Evolutionary conservation across 345 rosid genomes (phyloP).

Genomic region (Eucalyptus tenuipes): DNA sequence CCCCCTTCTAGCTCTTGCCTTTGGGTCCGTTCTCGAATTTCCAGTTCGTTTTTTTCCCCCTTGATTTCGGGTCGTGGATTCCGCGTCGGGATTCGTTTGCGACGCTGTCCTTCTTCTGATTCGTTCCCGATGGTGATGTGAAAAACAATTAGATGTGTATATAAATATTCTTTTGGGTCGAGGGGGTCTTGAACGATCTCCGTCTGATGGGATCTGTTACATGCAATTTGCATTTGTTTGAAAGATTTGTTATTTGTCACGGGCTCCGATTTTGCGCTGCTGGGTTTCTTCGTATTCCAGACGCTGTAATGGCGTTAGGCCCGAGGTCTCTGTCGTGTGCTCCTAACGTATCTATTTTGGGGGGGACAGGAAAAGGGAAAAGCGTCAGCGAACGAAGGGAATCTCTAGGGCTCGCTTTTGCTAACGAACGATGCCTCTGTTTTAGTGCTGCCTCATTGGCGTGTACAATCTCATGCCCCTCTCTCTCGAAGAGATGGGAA

Average conservation of each 20-base stretch:
- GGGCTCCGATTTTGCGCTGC: not conserved
- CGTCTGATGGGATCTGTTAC: not conserved
- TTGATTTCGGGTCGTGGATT: not conserved
- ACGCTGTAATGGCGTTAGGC: not conserved
- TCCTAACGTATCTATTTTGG: not conserved
- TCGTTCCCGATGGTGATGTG: not conserved
- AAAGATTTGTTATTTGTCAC: not conserved
- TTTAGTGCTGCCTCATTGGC: not conserved
- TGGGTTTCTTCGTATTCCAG: not conserved
- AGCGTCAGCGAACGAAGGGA: not conserved
- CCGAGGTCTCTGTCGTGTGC: not conserved
- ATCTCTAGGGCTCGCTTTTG: not conserved
- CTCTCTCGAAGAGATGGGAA: not conserved
- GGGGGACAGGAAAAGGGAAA: not conserved
- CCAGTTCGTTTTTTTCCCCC: not conserved
- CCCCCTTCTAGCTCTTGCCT: slow-evolving; percentile 10
- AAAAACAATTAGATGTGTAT: not conserved
- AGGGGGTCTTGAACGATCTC: not conserved
- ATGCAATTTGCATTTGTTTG: not conserved
- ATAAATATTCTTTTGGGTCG: not conserved
- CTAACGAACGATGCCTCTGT: not conserved
- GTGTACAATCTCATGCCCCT: not conserved
- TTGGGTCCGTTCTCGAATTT: not conserved
- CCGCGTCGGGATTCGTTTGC: not conserved
- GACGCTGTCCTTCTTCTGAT: not conserved